Conservation (phyloP, 331 rosid genomes). For the Malus hybrid region DNA sequence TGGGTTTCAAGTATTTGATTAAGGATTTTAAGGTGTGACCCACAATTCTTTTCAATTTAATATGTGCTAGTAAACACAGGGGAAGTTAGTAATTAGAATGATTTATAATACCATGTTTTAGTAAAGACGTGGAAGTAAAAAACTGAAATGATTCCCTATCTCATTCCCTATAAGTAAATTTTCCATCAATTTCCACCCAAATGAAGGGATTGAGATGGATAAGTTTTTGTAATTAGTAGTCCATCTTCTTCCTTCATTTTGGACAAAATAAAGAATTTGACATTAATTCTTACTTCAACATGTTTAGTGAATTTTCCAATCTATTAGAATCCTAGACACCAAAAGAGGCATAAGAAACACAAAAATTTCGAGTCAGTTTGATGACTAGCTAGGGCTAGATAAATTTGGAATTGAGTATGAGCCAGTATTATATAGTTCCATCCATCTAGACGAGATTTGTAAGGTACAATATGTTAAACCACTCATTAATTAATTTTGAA, state of each 20-base stretch:
- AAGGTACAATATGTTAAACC: neutral
- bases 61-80: neutral
- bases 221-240: no score
- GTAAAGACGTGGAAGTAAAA: no score
- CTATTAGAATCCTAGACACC: neutral
- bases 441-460: neutral
- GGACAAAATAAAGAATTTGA: neutral
- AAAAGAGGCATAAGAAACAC: neutral
- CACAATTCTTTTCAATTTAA: no score
- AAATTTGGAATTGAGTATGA: neutral
- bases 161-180: no score
- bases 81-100: neutral
- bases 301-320: no score
- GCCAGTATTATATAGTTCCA: neutral
- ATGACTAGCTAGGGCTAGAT: neutral
- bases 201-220: neutral
- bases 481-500: no score
- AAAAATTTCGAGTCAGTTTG: neutral
- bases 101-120: no score
- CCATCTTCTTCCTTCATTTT: neutral
- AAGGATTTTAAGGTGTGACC: neutral
- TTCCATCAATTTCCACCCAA: neutral
- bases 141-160: no score
- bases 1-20: neutral
- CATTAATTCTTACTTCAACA: neutral